phyloP scores from a whole-genome alignment of 2,329 filamentous ascomycete genomes.

The Tricladium varicosporioides region DNA sequence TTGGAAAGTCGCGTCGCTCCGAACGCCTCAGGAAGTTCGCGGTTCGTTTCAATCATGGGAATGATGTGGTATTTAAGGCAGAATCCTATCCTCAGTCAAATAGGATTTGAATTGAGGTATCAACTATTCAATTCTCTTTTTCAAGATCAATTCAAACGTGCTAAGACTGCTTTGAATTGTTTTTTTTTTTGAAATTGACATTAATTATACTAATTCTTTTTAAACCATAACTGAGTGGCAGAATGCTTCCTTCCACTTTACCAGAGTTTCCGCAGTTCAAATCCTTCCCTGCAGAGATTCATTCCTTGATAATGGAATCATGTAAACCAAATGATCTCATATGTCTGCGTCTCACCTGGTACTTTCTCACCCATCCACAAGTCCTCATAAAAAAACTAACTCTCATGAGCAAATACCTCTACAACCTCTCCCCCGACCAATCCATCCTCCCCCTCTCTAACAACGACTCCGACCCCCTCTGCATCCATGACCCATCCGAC shows the following conservation, averaged over 20 bases:
- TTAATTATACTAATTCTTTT: not conserved
- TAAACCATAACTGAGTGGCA: not conserved
- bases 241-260: constrained; percentile 1
- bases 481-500: not conserved
- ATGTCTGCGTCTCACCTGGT: constrained; percentile 31
- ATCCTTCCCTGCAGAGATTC: constrained; percentile 28
- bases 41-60: too few species aligned
- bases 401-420: constrained; percentile 23
- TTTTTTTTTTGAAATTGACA: not conserved
- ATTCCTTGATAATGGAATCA: constrained; percentile 21
- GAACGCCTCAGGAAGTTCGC: not conserved
- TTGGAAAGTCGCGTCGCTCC: constrained; percentile 12
- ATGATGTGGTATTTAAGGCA: not conserved
- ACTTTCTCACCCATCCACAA: too few species aligned
- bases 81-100: constrained; percentile 1
- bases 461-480: constrained; percentile 12
- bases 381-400: too few species aligned
- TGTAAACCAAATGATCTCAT: constrained; percentile 26
- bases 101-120: not conserved
- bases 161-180: not conserved
- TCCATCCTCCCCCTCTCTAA: constrained; percentile 13
- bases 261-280: constrained; percentile 22
- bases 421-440: constrained; percentile 15
- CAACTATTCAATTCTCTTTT: not conserved
- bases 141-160: not conserved